A percentile compares a stretch with the other conserved stretches of the same genome.
phyloP scores from a whole-genome alignment of 805 yeast genomes.

The Starmerella tilneyi region DNA sequence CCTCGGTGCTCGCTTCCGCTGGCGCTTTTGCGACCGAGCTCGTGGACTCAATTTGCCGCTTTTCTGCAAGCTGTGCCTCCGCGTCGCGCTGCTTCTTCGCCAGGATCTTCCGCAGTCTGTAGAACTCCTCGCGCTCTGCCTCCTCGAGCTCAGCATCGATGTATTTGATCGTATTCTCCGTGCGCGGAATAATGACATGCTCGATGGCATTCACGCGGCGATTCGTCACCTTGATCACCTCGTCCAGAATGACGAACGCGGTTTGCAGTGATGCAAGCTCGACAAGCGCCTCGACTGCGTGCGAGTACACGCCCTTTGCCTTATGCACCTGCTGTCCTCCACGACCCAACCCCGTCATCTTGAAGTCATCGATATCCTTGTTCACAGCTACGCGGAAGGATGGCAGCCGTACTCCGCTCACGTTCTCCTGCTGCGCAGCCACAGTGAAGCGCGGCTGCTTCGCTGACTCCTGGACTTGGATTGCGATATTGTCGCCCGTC shows the following conservation, averaged over 20 bases:
- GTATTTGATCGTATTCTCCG: conserved; percentile 85
- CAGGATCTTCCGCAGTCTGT: conserved; percentile 90
- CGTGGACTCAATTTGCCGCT: conserved; percentile 14
- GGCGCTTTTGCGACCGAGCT: too few relatives aligned
- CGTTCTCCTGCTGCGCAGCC: conserved; percentile 87
- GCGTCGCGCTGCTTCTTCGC: conserved; percentile 77
- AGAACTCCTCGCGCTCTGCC: conserved; percentile 95
- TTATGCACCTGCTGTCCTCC: conserved; percentile 97
- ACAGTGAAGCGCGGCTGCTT: conserved; percentile 80
- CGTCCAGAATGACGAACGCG: conserved; percentile 91
- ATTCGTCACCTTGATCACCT: conserved; percentile 94
- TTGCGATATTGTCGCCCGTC: conserved; percentile 89
- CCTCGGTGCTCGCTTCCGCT: too few relatives aligned
- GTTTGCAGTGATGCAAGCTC: conserved; percentile 94
- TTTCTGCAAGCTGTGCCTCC: conserved; percentile 21
- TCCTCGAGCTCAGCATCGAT: conserved; percentile 95
- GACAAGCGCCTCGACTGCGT: conserved; percentile 93
- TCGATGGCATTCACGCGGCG: conserved; percentile 98
- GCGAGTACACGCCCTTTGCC: conserved; percentile 86
- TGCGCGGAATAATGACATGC: conserved; percentile 94
- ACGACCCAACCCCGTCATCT: conserved; percentile 91
- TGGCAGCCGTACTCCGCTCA: conserved; percentile 89
- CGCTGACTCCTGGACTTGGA: conserved; percentile 91
- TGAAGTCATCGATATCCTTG: conserved; percentile 82
- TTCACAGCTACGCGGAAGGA: conserved; percentile 80